Conservation (phyloP, 2,329 filamentous ascomycete genomes). For the Hypocreales sp. region DNA sequence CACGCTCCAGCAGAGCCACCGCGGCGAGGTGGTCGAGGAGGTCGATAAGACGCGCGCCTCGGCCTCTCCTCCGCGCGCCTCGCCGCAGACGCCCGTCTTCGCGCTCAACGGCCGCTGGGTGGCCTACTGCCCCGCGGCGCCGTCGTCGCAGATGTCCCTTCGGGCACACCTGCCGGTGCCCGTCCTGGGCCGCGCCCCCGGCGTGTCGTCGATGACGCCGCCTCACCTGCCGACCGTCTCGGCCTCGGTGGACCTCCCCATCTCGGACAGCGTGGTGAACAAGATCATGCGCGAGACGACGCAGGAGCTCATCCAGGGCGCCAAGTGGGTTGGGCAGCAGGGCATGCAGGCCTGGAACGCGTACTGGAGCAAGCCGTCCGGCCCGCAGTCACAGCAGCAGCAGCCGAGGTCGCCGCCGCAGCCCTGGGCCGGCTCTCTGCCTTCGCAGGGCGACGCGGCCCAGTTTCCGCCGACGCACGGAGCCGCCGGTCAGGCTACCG, state of each 20-base stretch:
- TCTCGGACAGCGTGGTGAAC: slow-evolving; percentile 56
- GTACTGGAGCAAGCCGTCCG: slow-evolving; percentile 53
- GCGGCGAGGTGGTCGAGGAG: slow-evolving; percentile 31
- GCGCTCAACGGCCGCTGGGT: slow-evolving; percentile 61
- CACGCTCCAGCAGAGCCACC: slow-evolving; percentile 49
- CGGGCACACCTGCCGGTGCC: slow-evolving; percentile 49
- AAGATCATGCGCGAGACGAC: slow-evolving; percentile 67
- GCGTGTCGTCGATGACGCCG: slow-evolving; percentile 45
- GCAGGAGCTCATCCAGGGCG: slow-evolving; percentile 61
- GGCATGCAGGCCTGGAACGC: slow-evolving; percentile 64
- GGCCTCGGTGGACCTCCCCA: slow-evolving; percentile 56
- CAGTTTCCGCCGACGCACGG: slow-evolving; percentile 68
- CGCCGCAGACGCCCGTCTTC: slow-evolving; percentile 46
- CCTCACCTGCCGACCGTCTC: slow-evolving; percentile 53
- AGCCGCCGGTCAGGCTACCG: slow-evolving; percentile 35
- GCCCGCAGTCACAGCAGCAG: slow-evolving; percentile 14
- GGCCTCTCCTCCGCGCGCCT: slow-evolving; percentile 22
- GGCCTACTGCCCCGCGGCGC: slow-evolving; percentile 58
- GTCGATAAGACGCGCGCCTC: slow-evolving; percentile 21
- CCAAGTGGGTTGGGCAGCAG: slow-evolving; percentile 64
- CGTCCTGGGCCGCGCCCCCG: slow-evolving; percentile 35
- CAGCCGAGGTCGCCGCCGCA: slow-evolving; percentile 26
- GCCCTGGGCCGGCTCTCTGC: slow-evolving; percentile 29
- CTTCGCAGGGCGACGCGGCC: slow-evolving; percentile 27
- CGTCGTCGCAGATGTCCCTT: slow-evolving; percentile 54